phyloP scores from a whole-genome alignment of 495 filamentous ascomycete species.

The Aspergillus mulundensis region DNA sequence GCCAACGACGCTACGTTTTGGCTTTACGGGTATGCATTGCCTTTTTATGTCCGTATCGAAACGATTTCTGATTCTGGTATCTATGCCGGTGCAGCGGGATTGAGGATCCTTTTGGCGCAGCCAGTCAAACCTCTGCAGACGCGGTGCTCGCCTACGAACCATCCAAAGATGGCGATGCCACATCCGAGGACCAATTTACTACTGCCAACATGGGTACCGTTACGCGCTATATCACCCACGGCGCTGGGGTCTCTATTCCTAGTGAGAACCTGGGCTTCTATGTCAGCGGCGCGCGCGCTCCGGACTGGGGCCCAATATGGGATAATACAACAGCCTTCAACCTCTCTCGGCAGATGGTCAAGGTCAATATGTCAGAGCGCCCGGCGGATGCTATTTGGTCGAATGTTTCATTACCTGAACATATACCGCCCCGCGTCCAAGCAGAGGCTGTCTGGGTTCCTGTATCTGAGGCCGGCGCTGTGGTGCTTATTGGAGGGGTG shows the following conservation, averaged over 20 bases:
- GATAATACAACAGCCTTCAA: conserved; percentile 31
- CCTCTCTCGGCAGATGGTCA: conserved; percentile 45
- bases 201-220: no score
- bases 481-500: conserved; percentile 66
- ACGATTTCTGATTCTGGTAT: no score
- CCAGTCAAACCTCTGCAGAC: no score
- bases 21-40: no score
- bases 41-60: no score
- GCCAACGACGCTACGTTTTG: no score
- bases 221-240: conserved; percentile 64
- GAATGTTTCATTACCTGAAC: conserved; percentile 50
- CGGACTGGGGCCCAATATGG: conserved; percentile 41
- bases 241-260: conserved; percentile 61
- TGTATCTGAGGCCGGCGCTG: conserved; percentile 55
- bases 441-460: conserved; percentile 70
- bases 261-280: conserved; percentile 72
- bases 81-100: no score
- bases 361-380: conserved; percentile 55
- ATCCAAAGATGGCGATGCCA: no score
- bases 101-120: no score
- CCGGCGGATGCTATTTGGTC: conserved; percentile 43
- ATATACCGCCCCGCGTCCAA: conserved; percentile 53
- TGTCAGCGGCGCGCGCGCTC: conserved; percentile 58
- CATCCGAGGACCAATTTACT: no score
- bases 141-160: no score